Conservation (phyloP, 1,284 basidiomycete species). For the Apiotrichum gamsii region DNA sequence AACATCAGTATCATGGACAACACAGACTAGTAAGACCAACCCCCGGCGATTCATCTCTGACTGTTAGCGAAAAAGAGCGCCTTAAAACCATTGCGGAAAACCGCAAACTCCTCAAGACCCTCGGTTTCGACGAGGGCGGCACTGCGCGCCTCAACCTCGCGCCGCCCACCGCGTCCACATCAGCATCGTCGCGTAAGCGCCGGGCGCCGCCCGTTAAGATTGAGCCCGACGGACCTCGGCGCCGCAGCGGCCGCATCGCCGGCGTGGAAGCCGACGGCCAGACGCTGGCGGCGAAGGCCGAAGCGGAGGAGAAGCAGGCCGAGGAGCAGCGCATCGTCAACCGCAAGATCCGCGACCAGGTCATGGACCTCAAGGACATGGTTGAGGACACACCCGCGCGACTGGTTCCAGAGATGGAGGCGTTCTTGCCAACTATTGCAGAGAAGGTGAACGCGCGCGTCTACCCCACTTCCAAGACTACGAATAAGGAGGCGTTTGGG, state of each 20-base stretch:
- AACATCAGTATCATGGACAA: background rate
- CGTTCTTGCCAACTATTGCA: background rate
- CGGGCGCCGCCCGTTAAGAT: constrained; percentile 1
- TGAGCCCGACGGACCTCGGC: constrained; percentile 28
- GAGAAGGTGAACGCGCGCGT: background rate
- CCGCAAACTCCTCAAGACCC: constrained; percentile 42
- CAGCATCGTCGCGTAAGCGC: constrained; percentile 1
- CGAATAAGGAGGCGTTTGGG: constrained; percentile 22
- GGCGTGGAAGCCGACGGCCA: constrained; percentile 40
- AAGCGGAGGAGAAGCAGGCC: constrained; percentile 32
- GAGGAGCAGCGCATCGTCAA: constrained; percentile 31
- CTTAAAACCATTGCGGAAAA: constrained; percentile 48
- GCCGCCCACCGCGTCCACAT: constrained; percentile 7
- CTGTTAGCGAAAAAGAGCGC: constrained; percentile 43
- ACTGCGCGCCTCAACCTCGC: constrained; percentile 20
- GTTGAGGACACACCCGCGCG: constrained; percentile 27
- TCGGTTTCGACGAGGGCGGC: constrained; percentile 41
- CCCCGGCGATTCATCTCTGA: background rate
- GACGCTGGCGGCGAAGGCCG: constrained; percentile 21
- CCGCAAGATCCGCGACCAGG: constrained; percentile 30
- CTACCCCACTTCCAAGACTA: background rate
- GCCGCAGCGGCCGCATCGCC: constrained; percentile 33
- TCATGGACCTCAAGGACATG: constrained; percentile 36
- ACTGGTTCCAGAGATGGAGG: constrained; percentile 18
- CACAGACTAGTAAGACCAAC: background rate